Conservation (phyloP, 331 rosid species). For the Pyrus hybrid region DNA sequence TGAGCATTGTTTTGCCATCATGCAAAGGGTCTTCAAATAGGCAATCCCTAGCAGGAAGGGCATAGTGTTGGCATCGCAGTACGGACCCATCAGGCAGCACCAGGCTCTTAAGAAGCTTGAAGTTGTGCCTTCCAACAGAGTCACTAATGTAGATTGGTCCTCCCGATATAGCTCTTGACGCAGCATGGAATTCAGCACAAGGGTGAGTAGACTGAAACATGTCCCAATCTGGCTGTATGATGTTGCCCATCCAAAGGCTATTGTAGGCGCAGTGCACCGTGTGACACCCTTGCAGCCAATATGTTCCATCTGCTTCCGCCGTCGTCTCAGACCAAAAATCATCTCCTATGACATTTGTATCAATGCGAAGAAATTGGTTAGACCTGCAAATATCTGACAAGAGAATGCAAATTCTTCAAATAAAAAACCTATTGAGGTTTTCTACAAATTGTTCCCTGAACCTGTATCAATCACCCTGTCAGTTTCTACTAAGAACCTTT, state of each 20-base stretch:
- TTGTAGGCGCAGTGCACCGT: constrained; percentile 72
- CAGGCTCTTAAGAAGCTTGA: constrained; percentile 43
- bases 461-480: too few relatives aligned
- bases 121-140: constrained; percentile 55
- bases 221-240: constrained; percentile 85
- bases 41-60: constrained; percentile 66
- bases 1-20: constrained; percentile 69
- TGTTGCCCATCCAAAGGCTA: constrained; percentile 75
- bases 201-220: constrained; percentile 65
- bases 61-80: constrained; percentile 54
- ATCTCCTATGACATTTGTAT: constrained; percentile 31
- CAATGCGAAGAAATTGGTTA: neutral
- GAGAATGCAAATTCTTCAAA: neutral
- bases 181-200: constrained; percentile 61
- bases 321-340: constrained; percentile 62
- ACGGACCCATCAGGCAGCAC: constrained; percentile 57
- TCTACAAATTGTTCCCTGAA: too few relatives aligned
- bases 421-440: too few relatives aligned
- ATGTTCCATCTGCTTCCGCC: constrained; percentile 58
- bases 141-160: constrained; percentile 68
- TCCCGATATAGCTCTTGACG: constrained; percentile 69
- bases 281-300: constrained; percentile 84
- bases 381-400: neutral
- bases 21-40: constrained; percentile 61
- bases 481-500: too few relatives aligned